Conservation (phyloP, 2,329 filamentous ascomycete species). For the Dactylellina sp. region DNA sequence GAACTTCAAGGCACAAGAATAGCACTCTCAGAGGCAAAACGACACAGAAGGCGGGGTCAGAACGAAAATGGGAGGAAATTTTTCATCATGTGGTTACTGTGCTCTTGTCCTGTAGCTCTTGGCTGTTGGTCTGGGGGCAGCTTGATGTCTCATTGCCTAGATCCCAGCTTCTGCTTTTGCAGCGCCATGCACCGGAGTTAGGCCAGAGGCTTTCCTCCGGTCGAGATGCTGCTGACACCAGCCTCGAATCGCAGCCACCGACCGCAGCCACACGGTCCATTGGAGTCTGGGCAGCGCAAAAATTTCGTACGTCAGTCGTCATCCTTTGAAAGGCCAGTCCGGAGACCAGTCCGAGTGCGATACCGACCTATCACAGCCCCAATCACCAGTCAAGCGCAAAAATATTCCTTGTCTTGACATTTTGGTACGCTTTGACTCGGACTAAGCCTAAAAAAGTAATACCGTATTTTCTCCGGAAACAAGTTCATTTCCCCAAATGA, state of each 20-base stretch:
- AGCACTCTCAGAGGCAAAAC: slow-evolving; percentile 39
- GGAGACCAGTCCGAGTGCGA: too few relatives aligned
- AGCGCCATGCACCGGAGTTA: slow-evolving; percentile 30
- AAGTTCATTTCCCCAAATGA: slow-evolving; percentile 29
- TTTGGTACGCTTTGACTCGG: slow-evolving; percentile 31
- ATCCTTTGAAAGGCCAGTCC: too few relatives aligned
- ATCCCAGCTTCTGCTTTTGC: slow-evolving; percentile 38
- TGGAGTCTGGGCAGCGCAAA: slow-evolving; percentile 21
- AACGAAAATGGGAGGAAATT: slow-evolving; percentile 29
- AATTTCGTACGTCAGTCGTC: too few relatives aligned
- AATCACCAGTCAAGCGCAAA: slow-evolving; percentile 17
- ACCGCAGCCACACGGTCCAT: slow-evolving; percentile 14
- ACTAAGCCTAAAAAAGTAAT: slow-evolving; percentile 12
- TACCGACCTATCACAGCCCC: too few relatives aligned
- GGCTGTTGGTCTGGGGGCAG: slow-evolving; percentile 13
- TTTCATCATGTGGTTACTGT: slow-evolving; percentile 26
- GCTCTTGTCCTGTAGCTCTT: slow-evolving; percentile 13
- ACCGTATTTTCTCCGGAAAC: slow-evolving; percentile 2
- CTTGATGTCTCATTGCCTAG: slow-evolving; percentile 33
- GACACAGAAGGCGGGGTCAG: slow-evolving; percentile 52
- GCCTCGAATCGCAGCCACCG: slow-evolving; percentile 29
- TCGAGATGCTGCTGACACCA: slow-evolving; percentile 17
- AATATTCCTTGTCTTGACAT: slow-evolving; percentile 20
- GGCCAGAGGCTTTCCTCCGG: background rate
- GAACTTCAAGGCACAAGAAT: slow-evolving; percentile 25